phyloP scores from a whole-genome alignment of 495 filamentous ascomycete genomes.

The Apodospora peruviana region DNA sequence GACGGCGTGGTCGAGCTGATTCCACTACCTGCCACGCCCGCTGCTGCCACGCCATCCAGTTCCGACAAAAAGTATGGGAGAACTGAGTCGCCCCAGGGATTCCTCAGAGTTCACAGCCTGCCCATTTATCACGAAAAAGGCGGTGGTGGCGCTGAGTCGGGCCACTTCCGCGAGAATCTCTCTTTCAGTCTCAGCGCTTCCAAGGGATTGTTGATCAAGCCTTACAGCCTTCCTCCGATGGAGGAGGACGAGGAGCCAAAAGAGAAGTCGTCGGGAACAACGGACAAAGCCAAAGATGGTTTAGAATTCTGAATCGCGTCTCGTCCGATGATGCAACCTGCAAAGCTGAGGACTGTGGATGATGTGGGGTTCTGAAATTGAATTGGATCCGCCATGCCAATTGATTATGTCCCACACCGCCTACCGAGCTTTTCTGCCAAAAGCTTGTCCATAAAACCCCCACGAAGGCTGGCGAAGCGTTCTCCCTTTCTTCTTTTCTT shows the following conservation, averaged over 20 bases:
- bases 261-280: constrained; percentile 52
- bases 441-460: constrained; percentile 13
- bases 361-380: too few species aligned
- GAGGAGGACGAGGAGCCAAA: constrained; percentile 60
- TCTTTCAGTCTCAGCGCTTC: constrained; percentile 83
- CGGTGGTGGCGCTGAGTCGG: constrained; percentile 63
- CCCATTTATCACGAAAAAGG: constrained; percentile 86
- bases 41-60: constrained; percentile 39
- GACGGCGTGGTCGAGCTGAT: constrained; percentile 87
- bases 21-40: constrained; percentile 68
- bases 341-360: too few species aligned
- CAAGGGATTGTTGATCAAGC: constrained; percentile 75
- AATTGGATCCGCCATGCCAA: too few species aligned
- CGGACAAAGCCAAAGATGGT: constrained; percentile 16
- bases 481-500: constrained; percentile 8
- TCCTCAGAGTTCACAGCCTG: constrained; percentile 74
- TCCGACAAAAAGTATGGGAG: constrained; percentile 36
- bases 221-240: constrained; percentile 85
- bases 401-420: too few species aligned
- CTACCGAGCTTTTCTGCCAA: constrained; percentile 11
- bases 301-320: constrained; percentile 32
- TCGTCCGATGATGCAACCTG: too few species aligned
- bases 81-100: constrained; percentile 78
- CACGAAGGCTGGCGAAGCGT: not conserved
- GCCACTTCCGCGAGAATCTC: constrained; percentile 72